Conservation (phyloP, 805 yeast genomes). For the Saccharomyces kudriavzevii region DNA sequence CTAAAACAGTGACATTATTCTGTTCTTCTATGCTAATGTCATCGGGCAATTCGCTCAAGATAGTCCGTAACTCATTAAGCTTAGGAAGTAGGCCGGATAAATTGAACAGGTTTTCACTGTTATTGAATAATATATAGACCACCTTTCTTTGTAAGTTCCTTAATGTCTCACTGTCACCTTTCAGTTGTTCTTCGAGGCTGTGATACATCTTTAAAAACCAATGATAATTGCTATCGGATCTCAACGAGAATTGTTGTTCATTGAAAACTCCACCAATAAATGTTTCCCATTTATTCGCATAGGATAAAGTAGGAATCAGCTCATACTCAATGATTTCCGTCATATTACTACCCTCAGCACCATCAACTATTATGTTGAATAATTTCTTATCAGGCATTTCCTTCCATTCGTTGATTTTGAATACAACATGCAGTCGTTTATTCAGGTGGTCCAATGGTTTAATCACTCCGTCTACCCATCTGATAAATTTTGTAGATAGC, state of each 20-base stretch:
- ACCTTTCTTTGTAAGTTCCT: constrained; percentile 3
- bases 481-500: constrained; percentile 4
- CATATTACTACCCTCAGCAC: neutral
- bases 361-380: constrained; percentile 10
- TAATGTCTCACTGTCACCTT: neutral
- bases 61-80: constrained; percentile 3
- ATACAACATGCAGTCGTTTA: constrained; percentile 5
- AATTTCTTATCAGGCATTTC: constrained; percentile 7
- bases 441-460: constrained; percentile 26
- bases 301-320: constrained; percentile 18
- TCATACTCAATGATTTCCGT: constrained; percentile 8
- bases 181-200: neutral
- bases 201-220: constrained; percentile 9
- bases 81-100: constrained; percentile 1
- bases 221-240: constrained; percentile 9
- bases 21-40: constrained; percentile 2
- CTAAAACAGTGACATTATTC: constrained; percentile 5
- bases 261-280: constrained; percentile 15
- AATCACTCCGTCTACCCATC: constrained; percentile 26
- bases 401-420: constrained; percentile 22
- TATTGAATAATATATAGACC: constrained; percentile 16
- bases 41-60: constrained; percentile 11
- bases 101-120: constrained; percentile 10
- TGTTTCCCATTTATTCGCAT: constrained; percentile 4
- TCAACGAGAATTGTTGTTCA: constrained; percentile 12